A percentile compares a stretch with the other conserved stretches of the same genome.
These are phyloP conservation scores for Diaporthe batatas DNA, from an alignment of 2,329 filamentous ascomycete genomes.

Conservation along the genomic window DNA sequence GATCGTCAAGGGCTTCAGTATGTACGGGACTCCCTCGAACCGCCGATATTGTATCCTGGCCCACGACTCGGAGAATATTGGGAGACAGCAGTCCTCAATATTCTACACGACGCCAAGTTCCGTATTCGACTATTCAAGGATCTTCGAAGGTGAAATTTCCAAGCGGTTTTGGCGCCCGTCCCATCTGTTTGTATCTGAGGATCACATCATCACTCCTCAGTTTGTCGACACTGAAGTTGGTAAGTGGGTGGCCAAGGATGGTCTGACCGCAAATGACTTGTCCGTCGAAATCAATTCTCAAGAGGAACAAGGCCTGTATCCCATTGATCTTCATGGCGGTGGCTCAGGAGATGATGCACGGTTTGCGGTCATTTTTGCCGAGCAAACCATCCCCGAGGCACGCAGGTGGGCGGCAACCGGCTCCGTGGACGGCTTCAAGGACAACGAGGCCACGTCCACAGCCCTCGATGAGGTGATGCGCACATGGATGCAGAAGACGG, in stretches of 20 bases:
- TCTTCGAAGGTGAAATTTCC: background rate
- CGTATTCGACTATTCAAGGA: background rate
- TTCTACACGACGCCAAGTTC: background rate
- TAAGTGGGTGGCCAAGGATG: background rate
- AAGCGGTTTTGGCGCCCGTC: background rate
- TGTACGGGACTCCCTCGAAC: background rate
- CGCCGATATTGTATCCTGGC: background rate
- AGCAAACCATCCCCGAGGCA: background rate
- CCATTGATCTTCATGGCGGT: background rate
- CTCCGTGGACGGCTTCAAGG: background rate
- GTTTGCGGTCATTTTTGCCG: background rate
- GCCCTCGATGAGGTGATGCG: background rate
- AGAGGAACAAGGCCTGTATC: background rate
- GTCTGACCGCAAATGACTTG: background rate
- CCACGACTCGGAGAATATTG: background rate
- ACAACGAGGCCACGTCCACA: background rate
- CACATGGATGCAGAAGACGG: background rate
- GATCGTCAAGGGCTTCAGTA: slow-evolving; percentile 6
- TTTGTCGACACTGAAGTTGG: background rate
- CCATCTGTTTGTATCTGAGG: background rate
- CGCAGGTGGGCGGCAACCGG: background rate
- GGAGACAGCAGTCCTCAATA: background rate
- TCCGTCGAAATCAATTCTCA: background rate
- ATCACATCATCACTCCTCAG: background rate
- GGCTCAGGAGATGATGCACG: background rate